A percentile compares a stretch with the other conserved stretches of the same genome.
phyloP scores from a whole-genome alignment of 306 rosid species.

The Rosa chinensis region DNA sequence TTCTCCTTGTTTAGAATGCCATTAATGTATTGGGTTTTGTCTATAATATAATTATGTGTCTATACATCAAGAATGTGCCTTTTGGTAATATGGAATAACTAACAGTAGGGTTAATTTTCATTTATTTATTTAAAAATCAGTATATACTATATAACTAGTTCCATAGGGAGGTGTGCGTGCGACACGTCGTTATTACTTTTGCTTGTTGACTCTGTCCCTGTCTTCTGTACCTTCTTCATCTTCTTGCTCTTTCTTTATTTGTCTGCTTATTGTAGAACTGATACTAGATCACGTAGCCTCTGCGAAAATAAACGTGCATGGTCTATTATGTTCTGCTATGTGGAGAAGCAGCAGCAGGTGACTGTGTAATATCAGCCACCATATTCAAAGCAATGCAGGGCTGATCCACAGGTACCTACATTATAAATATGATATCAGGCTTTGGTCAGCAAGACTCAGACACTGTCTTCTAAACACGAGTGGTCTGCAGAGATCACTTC shows the following conservation, averaged over 20 bases:
- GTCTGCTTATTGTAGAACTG: constrained; percentile 4
- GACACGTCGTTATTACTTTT: not conserved
- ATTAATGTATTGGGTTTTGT: too few species aligned
- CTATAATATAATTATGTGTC: too few species aligned
- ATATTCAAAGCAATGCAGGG: constrained; percentile 76
- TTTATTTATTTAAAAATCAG: too few species aligned
- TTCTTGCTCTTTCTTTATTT: not conserved
- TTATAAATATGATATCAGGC: not conserved
- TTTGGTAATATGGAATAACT: too few species aligned
- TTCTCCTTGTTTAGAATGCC: too few species aligned
- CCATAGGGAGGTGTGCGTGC: not conserved
- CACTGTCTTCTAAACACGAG: not conserved
- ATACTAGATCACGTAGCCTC: not conserved
- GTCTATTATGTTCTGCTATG: not conserved
- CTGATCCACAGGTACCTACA: constrained; percentile 82
- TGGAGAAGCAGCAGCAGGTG: constrained; percentile 45
- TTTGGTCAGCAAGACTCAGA: not conserved
- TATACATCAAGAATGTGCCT: too few species aligned
- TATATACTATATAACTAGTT: too few species aligned
- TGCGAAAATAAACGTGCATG: not conserved
- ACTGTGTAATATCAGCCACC: constrained; percentile 65
- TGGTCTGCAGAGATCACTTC: not conserved
- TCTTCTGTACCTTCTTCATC: not conserved
- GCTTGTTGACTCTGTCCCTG: not conserved
- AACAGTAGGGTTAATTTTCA: too few species aligned